Percentiles rank a stretch among this genome's conserved stretches.
Conservation (phyloP, 805 yeast species). For the Yamadazyma kitorensis region DNA sequence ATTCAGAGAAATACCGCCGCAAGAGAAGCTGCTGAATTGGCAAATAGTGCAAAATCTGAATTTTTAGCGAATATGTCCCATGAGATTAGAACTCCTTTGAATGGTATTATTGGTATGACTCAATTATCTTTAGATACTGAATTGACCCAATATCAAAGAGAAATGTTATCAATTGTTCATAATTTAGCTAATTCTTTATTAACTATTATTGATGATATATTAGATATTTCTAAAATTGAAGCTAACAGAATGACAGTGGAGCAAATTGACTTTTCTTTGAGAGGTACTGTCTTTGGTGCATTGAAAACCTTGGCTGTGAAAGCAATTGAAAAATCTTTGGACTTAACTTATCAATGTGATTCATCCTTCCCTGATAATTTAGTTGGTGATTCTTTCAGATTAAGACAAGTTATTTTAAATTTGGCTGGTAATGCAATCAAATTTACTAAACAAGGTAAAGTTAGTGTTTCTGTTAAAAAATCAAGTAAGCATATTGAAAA, state of each 20-base stretch:
- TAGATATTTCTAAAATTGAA: slow-evolving; percentile 90
- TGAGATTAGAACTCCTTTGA: slow-evolving; percentile 88
- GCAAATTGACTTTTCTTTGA: slow-evolving; percentile 77
- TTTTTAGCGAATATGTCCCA: slow-evolving; percentile 73
- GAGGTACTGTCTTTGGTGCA: slow-evolving; percentile 90
- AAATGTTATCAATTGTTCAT: slow-evolving; percentile 86
- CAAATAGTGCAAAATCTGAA: slow-evolving; percentile 86
- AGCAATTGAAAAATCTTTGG: slow-evolving; percentile 82
- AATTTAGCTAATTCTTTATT: slow-evolving; percentile 81
- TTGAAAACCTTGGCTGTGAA: slow-evolving; percentile 85
- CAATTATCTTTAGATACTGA: slow-evolving; percentile 86
- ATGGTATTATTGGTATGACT: slow-evolving; percentile 92
- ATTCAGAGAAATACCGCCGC: slow-evolving; percentile 92
- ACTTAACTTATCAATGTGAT: slow-evolving; percentile 77
- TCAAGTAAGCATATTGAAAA: slow-evolving; percentile 32
- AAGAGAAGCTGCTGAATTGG: slow-evolving; percentile 90
- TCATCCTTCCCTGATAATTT: slow-evolving; percentile 83
- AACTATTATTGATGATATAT: slow-evolving; percentile 84
- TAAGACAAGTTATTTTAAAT: slow-evolving; percentile 82
- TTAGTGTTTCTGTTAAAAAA: slow-evolving; percentile 68
- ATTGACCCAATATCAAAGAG: slow-evolving; percentile 86
- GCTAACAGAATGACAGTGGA: slow-evolving; percentile 93
- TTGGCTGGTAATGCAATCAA: slow-evolving; percentile 89
- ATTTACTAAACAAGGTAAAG: slow-evolving; percentile 81
- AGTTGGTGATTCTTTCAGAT: slow-evolving; percentile 85